Base-by-base conservation (phyloP, 1,139 yeast species). In the Hanseniaspora sp. region DNA sequence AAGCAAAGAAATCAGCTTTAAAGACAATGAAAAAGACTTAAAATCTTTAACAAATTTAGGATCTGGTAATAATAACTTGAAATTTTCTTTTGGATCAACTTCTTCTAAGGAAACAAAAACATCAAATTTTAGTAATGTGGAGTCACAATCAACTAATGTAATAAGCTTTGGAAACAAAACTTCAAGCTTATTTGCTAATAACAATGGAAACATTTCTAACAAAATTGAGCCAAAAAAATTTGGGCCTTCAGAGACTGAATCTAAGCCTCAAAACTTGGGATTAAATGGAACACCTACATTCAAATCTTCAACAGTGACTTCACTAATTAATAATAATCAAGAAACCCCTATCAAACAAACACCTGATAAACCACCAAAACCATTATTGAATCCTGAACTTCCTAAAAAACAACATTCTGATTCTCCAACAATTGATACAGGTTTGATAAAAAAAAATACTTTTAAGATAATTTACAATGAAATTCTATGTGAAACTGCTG, bases 401-500 rank as follows among this genome's bases (percentile, higher is more conserved):
- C 38, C 28, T 17, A 51, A 39, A 17, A 51, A 51, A 17, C 18
- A 17, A 17, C 37, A 31, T 8, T 44, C 45, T 33, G 54, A 51
- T 33, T 51, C 54, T 6, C 54, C 54, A n/a, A 42, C 29, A 1
- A n/a, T 42, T 2, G 53, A 76, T n/a, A 55, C 59, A 5, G 62
- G 69, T 1, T 64, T 70, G 0, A 68, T 76, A 1, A 58, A 66
- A 5, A 57, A 62, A 12, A 75, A 75, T 46, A 59, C 71, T 11
- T 30, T 55, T 0, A 54, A 60, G 13, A 46, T 54, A 13, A 47
- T 54, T 1, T 34, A 52, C 12, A 49, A 53, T 7, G 48, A 51
- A 11, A 7, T 51, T 8, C 8, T 51, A 11, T 23, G 13, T 15
- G 54, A 51, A n/a, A 44, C 48, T 18, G 31, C 46, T 44, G 54